phyloP scores from a whole-genome alignment of 2,329 filamentous ascomycete genomes.

The Mollisia scopiformis region DNA sequence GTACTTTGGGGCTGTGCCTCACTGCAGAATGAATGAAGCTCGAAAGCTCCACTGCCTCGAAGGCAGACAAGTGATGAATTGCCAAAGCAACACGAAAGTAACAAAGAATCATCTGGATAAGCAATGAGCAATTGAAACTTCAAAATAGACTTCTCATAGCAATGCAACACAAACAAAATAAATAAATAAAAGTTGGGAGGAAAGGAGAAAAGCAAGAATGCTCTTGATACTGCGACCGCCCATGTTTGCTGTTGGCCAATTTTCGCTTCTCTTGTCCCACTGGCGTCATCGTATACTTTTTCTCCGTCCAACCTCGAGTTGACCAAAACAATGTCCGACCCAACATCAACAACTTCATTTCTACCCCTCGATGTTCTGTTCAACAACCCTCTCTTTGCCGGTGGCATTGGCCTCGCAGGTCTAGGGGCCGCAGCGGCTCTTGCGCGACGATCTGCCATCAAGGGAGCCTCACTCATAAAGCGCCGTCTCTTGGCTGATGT shows the following conservation, averaged over 20 bases:
- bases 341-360: constrained; percentile 26
- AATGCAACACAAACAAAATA: no score
- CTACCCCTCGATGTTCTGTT: constrained; percentile 61
- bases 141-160: no score
- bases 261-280: constrained; percentile 1
- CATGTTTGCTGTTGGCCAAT: background rate
- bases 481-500: constrained; percentile 90
- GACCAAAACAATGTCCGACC: constrained; percentile 17
- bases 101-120: no score
- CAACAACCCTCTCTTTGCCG: constrained; percentile 65
- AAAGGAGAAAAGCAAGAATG: background rate
- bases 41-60: no score
- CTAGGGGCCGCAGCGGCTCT: constrained; percentile 82
- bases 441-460: constrained; percentile 75
- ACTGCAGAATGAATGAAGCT: no score
- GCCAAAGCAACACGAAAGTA: no score
- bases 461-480: constrained; percentile 74
- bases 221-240: background rate
- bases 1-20: background rate
- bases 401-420: constrained; percentile 88
- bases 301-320: background rate
- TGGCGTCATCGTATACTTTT: constrained; percentile 14
- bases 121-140: background rate
- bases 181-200: background rate
- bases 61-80: no score